These are phyloP conservation scores for Globisporangium apiculatum DNA, from an alignment of 352 stramenopile species.

Conservation along the genomic window DNA sequence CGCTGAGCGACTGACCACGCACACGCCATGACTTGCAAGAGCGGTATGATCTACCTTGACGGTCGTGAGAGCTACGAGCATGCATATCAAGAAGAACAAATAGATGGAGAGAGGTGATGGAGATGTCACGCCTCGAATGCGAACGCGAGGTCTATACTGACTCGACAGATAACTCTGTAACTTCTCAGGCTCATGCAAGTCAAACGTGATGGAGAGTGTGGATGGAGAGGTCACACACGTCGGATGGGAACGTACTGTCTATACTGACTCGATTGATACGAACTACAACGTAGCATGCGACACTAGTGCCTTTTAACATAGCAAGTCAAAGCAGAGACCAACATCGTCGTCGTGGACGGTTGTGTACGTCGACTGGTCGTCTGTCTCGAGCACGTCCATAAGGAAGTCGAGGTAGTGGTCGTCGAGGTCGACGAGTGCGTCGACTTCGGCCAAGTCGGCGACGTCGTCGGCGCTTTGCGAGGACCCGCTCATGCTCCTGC, in stretches of 20 bases:
- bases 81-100: no score
- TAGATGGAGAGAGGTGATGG: no score
- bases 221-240: not conserved
- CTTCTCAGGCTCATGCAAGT: slow-evolving; percentile 6
- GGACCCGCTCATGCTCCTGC: not conserved
- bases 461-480: not conserved
- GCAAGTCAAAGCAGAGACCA: not conserved
- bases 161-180: no score
- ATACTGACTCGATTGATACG: no score
- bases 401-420: slow-evolving; percentile 10
- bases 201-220: not conserved
- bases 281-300: no score
- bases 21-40: no score
- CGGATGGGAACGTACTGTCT: not conserved
- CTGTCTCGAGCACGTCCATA: slow-evolving; percentile 4
- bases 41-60: no score
- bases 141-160: no score
- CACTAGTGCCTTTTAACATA: not conserved
- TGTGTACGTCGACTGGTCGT: no score
- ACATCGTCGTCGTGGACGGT: not conserved
- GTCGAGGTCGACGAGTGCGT: not conserved
- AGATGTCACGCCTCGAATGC: no score
- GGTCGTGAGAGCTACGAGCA: no score
- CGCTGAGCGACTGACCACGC: no score
- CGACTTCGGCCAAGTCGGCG: not conserved